A percentile compares a stretch with the other conserved stretches of the same genome.
Evolutionary conservation across 1,284 basidiomycete genomes (phyloP).

Genomic region (Trichosporon sp.): DNA sequence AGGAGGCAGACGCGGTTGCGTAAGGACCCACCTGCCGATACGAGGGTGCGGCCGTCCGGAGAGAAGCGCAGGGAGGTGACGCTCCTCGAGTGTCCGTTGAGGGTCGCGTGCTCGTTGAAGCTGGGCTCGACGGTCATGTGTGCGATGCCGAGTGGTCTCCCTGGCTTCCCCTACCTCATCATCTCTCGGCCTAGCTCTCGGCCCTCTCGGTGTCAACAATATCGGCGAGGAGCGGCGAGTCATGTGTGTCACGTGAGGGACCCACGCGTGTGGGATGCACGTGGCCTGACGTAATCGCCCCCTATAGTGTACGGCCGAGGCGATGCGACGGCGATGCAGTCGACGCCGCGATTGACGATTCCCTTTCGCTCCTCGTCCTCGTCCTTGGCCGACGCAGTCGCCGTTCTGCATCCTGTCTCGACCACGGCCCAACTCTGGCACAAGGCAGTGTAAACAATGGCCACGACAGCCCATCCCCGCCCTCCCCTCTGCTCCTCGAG

Average conservation of each 20-base stretch:
- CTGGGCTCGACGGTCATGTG: neutral
- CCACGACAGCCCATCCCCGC: neutral
- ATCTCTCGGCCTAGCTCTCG: neutral
- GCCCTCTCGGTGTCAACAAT: neutral
- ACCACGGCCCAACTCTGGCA: neutral
- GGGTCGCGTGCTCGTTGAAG: constrained; percentile 32
- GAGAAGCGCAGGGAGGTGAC: constrained; percentile 52
- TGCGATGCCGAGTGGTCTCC: neutral
- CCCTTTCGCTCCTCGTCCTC: neutral
- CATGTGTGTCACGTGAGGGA: neutral
- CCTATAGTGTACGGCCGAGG: neutral
- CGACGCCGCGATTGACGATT: neutral
- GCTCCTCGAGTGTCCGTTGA: constrained; percentile 50
- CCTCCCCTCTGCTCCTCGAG: too few relatives aligned
- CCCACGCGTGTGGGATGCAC: neutral
- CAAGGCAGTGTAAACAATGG: neutral
- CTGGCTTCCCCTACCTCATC: neutral
- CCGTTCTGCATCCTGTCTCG: neutral
- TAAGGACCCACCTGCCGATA: constrained; percentile 43
- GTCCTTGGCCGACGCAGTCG: neutral
- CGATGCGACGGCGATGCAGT: neutral
- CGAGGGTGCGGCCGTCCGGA: constrained; percentile 49
- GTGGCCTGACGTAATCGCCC: neutral
- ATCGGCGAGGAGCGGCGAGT: neutral
- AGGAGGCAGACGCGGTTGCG: too few relatives aligned